Conservation (phyloP, 108 stramenopile species). For the Nitzschia inconspicua region DNA sequence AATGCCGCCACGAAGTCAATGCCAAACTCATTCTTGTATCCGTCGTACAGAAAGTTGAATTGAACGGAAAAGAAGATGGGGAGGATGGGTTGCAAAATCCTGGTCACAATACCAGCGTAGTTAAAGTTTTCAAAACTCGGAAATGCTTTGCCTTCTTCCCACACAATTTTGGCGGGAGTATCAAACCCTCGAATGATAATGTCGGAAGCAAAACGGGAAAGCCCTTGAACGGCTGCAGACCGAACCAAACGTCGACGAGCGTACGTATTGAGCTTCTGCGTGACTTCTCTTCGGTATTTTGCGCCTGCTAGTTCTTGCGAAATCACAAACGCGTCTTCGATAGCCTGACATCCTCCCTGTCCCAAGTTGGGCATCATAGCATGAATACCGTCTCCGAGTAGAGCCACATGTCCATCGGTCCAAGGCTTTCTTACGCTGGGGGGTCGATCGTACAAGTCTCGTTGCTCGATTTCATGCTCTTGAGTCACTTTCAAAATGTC, state of each 20-base stretch:
- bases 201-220: conserved; percentile 68
- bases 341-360: conserved; percentile 80
- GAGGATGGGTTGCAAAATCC: conserved; percentile 69
- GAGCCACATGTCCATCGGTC: conserved; percentile 58
- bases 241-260: conserved; percentile 54
- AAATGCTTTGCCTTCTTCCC: conserved; percentile 26
- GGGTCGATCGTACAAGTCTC: conserved; percentile 78
- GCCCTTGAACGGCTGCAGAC: conserved; percentile 65
- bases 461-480: conserved; percentile 71
- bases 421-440: conserved; percentile 58
- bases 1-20: conserved; percentile 33
- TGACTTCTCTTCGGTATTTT: conserved; percentile 36
- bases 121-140: conserved; percentile 62
- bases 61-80: conserved; percentile 74
- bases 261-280: conserved; percentile 30
- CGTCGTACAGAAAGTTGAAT: conserved; percentile 82
- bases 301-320: conserved; percentile 47
- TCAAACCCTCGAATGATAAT: conserved; percentile 77
- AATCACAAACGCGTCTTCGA: conserved; percentile 73
- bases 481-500: conserved; percentile 51
- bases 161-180: conserved; percentile 63
- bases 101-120: conserved; percentile 76
- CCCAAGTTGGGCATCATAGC: conserved; percentile 78
- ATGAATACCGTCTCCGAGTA: conserved; percentile 70
- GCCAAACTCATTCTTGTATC: conserved; percentile 43